Base-by-base conservation (phyloP, 805 yeast genomes). In the Scheffersomyces lignosus region DNA sequence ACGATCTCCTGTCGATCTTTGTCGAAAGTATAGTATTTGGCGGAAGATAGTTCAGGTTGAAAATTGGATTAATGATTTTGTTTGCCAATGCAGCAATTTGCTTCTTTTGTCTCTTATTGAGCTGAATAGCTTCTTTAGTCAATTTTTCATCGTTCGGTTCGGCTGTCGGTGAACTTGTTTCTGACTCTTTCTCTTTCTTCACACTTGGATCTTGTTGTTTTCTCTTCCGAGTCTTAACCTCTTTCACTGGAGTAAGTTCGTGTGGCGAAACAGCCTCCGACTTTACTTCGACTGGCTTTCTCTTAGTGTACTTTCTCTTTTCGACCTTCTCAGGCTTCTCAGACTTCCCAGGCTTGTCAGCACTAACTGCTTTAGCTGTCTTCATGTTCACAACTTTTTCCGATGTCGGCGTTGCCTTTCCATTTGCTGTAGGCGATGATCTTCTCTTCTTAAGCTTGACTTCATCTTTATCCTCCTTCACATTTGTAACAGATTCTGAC, bases 1-100 rank as follows among this genome's bases (percentile, higher is more conserved):
- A 33, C 8, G 38, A 36, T 36, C 51, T 52, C 41, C 49, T 56
- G 37, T 56, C 62, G 18, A 41, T 33, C 29, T 48, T 51, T 3
- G 36, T 32, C 8, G 28, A 16, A 3, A 36, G 27, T 18, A 27
- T 34, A 8, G 33, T 16, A 15, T 29, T 22, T 4, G 60, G 59
- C 15, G 37, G 38, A 1, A 37, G 26, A 35, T 59, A 62, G 39
- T 51, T 39, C 5, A 38, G 31, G 33, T 52, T 57, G 35, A 51
- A 48, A 3, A 56, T 37, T 3, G 65, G 62, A 37, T 44, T 50
- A 15, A 49, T 38, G 3, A 44, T 28, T 15, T 43, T 47, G 5
- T 38, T 40, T 12, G 28, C 23, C 17, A 23, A 15, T 3, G 44
- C 20, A 13, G 24, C 20, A 18, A 43, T 42, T 4, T 31, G 13